A percentile compares a stretch with the other conserved stretches of the same genome.
Conservation (phyloP, 768 basidiomycete genomes). For the Auriscalpium microsporum region DNA sequence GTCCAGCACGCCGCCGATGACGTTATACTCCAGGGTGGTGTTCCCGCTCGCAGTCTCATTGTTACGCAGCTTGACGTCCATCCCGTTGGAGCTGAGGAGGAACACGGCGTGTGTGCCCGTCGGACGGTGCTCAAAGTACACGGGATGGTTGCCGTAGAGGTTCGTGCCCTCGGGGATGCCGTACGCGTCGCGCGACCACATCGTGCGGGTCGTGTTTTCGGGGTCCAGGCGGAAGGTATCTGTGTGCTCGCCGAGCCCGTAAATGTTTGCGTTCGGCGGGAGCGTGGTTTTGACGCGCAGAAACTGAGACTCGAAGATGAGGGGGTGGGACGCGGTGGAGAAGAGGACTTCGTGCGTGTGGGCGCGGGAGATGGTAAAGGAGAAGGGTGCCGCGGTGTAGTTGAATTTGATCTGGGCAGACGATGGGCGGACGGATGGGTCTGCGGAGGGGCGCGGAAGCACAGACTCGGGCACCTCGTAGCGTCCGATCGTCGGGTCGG, state of each 20-base stretch:
- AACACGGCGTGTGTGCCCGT: constrained; percentile 64
- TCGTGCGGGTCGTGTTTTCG: constrained; percentile 32
- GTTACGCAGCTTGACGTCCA: constrained; percentile 61
- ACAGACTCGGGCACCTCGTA: constrained; percentile 61
- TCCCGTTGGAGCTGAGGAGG: constrained; percentile 62
- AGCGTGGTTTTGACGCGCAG: constrained; percentile 61
- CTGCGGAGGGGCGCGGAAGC: constrained; percentile 42
- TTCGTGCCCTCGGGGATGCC: constrained; percentile 52
- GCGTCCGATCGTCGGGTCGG: constrained; percentile 38
- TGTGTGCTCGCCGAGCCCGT: constrained; percentile 72
- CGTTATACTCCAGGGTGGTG: constrained; percentile 59
- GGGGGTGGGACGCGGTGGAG: constrained; percentile 47
- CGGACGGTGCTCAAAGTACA: constrained; percentile 63
- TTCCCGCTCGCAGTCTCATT: constrained; percentile 18
- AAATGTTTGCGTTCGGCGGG: constrained; percentile 56
- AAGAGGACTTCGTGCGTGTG: constrained; percentile 48
- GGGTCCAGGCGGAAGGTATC: constrained; percentile 51
- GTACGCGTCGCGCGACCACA: constrained; percentile 63
- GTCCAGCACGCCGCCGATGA: constrained; percentile 70
- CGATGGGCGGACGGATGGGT: constrained; percentile 20
- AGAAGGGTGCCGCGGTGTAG: constrained; percentile 51
- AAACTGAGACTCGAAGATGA: constrained; percentile 74
- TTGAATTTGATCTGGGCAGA: constrained; percentile 47
- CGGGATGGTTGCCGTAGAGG: constrained; percentile 65
- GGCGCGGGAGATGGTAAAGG: constrained; percentile 47